Conservation (phyloP, 2,329 filamentous ascomycete species). For the Gaeumannomyces tritici region DNA sequence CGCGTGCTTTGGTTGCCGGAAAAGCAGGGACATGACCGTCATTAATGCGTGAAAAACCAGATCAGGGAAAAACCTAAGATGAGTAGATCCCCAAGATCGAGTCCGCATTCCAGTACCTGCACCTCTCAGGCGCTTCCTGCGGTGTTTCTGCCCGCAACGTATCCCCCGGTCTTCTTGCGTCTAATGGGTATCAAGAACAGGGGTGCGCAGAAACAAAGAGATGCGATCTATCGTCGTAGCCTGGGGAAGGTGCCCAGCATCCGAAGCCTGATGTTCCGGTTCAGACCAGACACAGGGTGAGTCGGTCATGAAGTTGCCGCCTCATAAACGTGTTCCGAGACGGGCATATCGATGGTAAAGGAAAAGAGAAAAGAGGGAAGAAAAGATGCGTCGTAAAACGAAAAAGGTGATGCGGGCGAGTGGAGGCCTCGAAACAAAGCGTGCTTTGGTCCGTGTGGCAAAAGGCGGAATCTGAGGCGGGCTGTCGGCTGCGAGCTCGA, state of each 20-base stretch:
- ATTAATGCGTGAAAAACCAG: slow-evolving; percentile 21
- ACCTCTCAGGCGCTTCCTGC: slow-evolving; percentile 17
- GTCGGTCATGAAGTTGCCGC: slow-evolving; percentile 25
- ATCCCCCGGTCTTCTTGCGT: slow-evolving; percentile 20
- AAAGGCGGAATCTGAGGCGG: not conserved
- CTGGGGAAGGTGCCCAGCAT: slow-evolving; percentile 21
- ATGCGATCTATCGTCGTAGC: slow-evolving; percentile 24
- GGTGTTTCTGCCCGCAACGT: slow-evolving; percentile 15
- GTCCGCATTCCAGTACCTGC: slow-evolving; percentile 6
- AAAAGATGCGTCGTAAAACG: slow-evolving; percentile 7
- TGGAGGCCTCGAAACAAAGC: not conserved
- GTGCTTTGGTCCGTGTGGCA: slow-evolving; percentile 1
- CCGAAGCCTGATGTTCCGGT: slow-evolving; percentile 23
- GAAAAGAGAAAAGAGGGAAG: slow-evolving; percentile 6
- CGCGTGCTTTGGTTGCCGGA: slow-evolving; percentile 20
- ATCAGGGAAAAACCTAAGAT: slow-evolving; percentile 9
- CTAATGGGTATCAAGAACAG: slow-evolving; percentile 29
- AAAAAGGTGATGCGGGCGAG: slow-evolving; percentile 8
- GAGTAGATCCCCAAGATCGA: not conserved
- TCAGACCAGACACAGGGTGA: slow-evolving; percentile 16
- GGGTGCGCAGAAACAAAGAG: slow-evolving; percentile 22
- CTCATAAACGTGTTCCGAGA: slow-evolving; percentile 12
- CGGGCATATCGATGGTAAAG: slow-evolving; percentile 12
- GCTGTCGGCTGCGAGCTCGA: not conserved
- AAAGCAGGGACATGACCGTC: slow-evolving; percentile 26